Conservation (phyloP, 148 eudicot species). For the Nepenthes gracilis region DNA sequence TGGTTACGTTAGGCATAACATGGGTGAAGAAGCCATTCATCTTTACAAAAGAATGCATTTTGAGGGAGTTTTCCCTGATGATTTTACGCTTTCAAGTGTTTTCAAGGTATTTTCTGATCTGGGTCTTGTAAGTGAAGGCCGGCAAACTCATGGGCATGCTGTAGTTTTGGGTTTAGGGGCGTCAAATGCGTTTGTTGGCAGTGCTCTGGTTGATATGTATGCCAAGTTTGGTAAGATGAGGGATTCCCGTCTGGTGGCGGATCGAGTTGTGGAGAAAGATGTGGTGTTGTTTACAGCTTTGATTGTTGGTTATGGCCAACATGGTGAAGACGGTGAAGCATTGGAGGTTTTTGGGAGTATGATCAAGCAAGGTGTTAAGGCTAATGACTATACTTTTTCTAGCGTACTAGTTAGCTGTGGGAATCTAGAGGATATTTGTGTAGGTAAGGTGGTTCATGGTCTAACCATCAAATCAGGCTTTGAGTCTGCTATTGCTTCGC, state of each 20-base stretch:
- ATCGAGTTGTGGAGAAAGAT: conserved; percentile 29
- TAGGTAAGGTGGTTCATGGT: conserved; percentile 30
- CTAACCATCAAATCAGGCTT: conserved; percentile 20
- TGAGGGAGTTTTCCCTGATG: conserved; percentile 29
- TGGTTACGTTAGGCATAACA: conserved; percentile 17
- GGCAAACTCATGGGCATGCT: conserved; percentile 23
- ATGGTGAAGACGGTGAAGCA: conserved; percentile 22
- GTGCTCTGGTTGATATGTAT: conserved; percentile 39
- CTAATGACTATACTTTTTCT: conserved; percentile 34
- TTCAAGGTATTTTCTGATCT: conserved; percentile 31
- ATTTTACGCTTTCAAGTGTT: conserved; percentile 27
- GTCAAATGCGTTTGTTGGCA: conserved; percentile 29
- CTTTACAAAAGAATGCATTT: conserved; percentile 19
- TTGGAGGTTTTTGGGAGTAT: conserved; percentile 20
- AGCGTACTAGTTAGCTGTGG: conserved; percentile 30
- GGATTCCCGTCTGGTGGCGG: conserved; percentile 24
- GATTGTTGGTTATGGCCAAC: conserved; percentile 23
- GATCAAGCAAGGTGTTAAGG: conserved; percentile 21
- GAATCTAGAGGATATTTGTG: conserved; percentile 13
- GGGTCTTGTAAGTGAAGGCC: conserved; percentile 20
- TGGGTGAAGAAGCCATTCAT: conserved; percentile 12
- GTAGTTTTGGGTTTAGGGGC: conserved; percentile 31
- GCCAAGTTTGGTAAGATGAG: conserved; percentile 28
- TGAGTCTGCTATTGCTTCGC: conserved; percentile 17
- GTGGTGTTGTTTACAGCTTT: conserved; percentile 28